These are phyloP conservation scores for Echites panduratus DNA, from an alignment of 257 asterid genomes.

Conservation along the genomic window DNA sequence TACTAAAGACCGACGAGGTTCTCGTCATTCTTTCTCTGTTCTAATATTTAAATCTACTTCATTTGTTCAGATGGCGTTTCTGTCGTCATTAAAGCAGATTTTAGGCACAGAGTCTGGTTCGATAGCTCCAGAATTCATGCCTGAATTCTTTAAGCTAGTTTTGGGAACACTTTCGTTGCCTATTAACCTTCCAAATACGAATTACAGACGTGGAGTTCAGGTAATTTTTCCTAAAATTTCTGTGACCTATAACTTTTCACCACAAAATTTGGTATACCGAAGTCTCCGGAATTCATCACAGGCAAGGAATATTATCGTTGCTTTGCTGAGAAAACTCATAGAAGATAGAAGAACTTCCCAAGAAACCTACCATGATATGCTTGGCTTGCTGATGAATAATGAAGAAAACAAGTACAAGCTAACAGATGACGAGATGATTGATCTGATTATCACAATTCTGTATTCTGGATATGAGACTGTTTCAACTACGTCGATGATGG, in stretches of 20 bases:
- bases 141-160: slow-evolving; percentile 82
- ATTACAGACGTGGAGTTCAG: slow-evolving; percentile 77
- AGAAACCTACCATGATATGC: slow-evolving; percentile 41
- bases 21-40: slow-evolving; percentile 25
- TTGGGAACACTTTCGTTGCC: slow-evolving; percentile 96
- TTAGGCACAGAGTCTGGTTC: slow-evolving; percentile 69
- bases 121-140: slow-evolving; percentile 68
- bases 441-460: slow-evolving; percentile 69
- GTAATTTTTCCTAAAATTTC: slow-evolving; percentile 26
- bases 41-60: slow-evolving; percentile 5
- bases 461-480: slow-evolving; percentile 90
- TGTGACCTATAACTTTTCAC: background rate
- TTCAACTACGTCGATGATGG: slow-evolving; percentile 85
- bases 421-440: slow-evolving; percentile 62
- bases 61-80: slow-evolving; percentile 76
- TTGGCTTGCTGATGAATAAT: slow-evolving; percentile 41
- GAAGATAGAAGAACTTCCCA: slow-evolving; percentile 50
- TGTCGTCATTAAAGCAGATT: slow-evolving; percentile 81
- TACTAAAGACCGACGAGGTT: background rate
- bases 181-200: slow-evolving; percentile 80
- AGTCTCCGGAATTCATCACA: slow-evolving; percentile 22
- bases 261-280: background rate
- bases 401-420: slow-evolving; percentile 29
- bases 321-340: slow-evolving; percentile 38
- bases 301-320: slow-evolving; percentile 60